Percentiles rank a stretch among this genome's conserved stretches.
Conservation (phyloP, 306 rosid genomes). For the Mucuna pruriens region DNA sequence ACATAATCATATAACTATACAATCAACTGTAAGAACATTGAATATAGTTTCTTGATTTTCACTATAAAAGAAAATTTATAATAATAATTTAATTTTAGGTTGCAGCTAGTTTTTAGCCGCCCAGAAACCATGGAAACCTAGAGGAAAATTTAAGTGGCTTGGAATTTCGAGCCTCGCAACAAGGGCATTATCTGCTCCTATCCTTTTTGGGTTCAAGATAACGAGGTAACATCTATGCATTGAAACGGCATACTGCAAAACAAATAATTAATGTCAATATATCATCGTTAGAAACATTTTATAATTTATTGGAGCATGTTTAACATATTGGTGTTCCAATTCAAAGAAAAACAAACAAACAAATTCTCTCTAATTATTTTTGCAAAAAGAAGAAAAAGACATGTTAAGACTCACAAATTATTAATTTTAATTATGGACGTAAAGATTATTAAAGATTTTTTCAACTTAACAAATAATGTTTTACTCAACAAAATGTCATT, state of each 20-base stretch:
- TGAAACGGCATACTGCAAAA: conserved; percentile 83
- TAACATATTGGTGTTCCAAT: background rate
- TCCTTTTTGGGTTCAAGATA: conserved; percentile 59
- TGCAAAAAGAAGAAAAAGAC: background rate
- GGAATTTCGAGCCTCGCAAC: conserved; percentile 86
- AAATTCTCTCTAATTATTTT: background rate
- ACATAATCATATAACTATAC: background rate
- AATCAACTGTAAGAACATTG: conserved; percentile 8
- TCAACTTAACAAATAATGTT: too few relatives aligned
- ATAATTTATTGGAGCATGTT: background rate
- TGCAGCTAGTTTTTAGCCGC: conserved; percentile 47
- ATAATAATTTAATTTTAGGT: background rate
- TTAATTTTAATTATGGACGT: too few relatives aligned
- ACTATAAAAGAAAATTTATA: background rate
- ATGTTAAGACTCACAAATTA: background rate
- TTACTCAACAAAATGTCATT: too few relatives aligned
- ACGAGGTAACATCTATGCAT: conserved; percentile 77
- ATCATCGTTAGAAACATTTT: background rate
- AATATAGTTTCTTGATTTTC: background rate
- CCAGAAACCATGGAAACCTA: conserved; percentile 93
- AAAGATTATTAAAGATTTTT: too few relatives aligned
- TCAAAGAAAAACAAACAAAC: background rate
- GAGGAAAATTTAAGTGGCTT: conserved; percentile 75
- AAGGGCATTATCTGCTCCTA: conserved; percentile 72
- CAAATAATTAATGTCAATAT: background rate